Evolutionary conservation across 2,329 filamentous ascomycete genomes (phyloP).

Genomic region (Venturia pyrina): DNA sequence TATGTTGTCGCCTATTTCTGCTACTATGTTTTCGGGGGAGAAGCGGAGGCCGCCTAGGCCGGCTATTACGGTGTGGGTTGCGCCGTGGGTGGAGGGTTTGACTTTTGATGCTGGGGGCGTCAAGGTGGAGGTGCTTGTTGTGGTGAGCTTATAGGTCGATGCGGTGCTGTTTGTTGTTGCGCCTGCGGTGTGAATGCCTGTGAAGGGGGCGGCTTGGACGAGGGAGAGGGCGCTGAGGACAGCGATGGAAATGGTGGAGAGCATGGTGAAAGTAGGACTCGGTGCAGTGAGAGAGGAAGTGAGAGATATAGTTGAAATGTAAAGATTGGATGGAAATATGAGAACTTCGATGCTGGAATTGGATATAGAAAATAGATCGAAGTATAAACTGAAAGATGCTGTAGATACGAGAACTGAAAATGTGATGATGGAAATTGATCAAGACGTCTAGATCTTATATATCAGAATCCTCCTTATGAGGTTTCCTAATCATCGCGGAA

Average conservation of each 20-base stretch:
- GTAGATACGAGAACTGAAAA: neutral
- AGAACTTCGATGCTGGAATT: neutral
- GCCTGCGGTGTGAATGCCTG: neutral
- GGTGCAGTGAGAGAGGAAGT: neutral
- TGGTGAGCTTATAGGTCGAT: neutral
- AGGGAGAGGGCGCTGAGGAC: neutral
- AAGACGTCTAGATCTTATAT: neutral
- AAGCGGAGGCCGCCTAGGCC: conserved; percentile 7
- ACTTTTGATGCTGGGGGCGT: conserved; percentile 10
- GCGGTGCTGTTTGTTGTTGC: neutral
- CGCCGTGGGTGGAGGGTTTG: conserved; percentile 9
- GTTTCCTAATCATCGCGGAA: neutral
- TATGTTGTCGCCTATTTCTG: conserved; percentile 9
- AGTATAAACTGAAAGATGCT: neutral
- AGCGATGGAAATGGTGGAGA: neutral
- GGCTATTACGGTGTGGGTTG: conserved; percentile 7
- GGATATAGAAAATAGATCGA: neutral
- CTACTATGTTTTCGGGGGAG: conserved; percentile 10
- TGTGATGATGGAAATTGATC: neutral
- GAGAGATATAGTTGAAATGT: neutral
- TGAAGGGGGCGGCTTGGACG: neutral
- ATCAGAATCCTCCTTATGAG: neutral
- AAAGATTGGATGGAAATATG: neutral
- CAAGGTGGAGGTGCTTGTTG: neutral
- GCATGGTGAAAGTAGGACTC: neutral